Base-by-base conservation (phyloP, 345 rosid genomes). In the Heritiera fomes region DNA sequence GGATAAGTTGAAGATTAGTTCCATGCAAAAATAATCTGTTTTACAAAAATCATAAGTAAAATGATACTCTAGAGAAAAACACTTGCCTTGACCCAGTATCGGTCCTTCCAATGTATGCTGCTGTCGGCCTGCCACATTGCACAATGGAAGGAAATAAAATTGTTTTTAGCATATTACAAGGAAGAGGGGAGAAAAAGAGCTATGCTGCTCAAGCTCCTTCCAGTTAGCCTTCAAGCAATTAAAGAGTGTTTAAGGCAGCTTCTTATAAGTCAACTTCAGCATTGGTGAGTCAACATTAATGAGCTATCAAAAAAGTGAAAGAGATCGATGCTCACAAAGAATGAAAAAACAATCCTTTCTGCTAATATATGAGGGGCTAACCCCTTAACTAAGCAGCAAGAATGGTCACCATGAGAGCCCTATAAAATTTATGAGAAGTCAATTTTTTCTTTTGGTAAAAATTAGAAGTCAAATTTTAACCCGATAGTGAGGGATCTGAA, bases 61-160 rank as follows among this genome's bases (percentile, higher is more conserved):
- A 70, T n/a, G n/a, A 55, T 67, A 47, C 6, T 30, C 30, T 3
- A 6, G 72, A 34, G 3, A 34, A 71, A 78, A 67, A 71, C 65
- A 91, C 94, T 87, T 92, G 87, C 99, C 99, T 95, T 95, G 84
- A 93, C 91, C 98, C 99, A 95, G 58, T 92, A 93, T 9, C 97
- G 96, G 71, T 92, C 98, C 83, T 84, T 92, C 91, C 88, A 92
- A 76, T 74, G 12, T 84, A 95, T 73, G 75, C 82, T 86, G 47
- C 87, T 68, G 80, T 92, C 98, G 4, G 98, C 97, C 99, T 95
- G 87, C 82, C 75, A 84, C 65, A 8, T 59, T 59, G 12, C 32
- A 59, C 63, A 59, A 40, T 3, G 43, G 43, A 47, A 70, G 58
- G 74, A 70, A 70, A 65, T 17, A 17, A 65, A 8, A 14, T 2